Percentiles rank a stretch among this genome's conserved stretches.
Evolutionary conservation across 495 filamentous ascomycete species (phyloP).

Genomic region (Podospora sp.): DNA sequence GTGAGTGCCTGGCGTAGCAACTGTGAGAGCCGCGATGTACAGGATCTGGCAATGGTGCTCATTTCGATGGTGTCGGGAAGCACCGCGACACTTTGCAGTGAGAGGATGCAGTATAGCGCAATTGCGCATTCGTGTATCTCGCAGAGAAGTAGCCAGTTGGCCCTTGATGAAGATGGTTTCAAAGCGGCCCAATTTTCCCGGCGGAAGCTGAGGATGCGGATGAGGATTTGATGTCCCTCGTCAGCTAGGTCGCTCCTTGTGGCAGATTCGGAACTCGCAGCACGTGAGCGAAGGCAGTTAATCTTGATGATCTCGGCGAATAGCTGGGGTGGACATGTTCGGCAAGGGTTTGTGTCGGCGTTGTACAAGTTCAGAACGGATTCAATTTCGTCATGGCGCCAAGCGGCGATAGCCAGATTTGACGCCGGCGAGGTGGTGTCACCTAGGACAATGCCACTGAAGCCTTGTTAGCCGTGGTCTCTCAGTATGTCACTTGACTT

Average conservation of each 20-base stretch:
- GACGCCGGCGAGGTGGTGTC: not conserved
- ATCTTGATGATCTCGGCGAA: conserved; percentile 22
- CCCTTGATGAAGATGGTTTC: not conserved
- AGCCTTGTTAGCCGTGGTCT: too few relatives aligned
- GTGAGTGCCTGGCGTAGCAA: not conserved
- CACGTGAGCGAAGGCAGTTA: conserved; percentile 29
- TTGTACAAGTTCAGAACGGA: not conserved
- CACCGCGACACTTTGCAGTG: conserved; percentile 14
- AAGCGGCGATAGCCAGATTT: not conserved
- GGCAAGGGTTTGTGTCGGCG: not conserved
- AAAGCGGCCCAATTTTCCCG: not conserved
- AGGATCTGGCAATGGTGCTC: not conserved
- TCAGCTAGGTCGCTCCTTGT: not conserved
- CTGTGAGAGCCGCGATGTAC: not conserved
- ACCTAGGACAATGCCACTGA: not conserved
- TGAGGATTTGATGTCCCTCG: not conserved
- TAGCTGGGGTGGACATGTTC: not conserved
- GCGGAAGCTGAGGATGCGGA: not conserved
- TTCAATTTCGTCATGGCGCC: not conserved
- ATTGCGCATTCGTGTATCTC: conserved; percentile 31
- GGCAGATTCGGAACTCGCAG: conserved; percentile 17
- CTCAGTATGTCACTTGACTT: not conserved
- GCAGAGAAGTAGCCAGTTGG: conserved; percentile 17
- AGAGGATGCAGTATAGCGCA: conserved; percentile 40
- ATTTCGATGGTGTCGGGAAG: not conserved